Evolutionary conservation across 257 asterid species (phyloP).

Genomic region (Solanum etuberosum): DNA sequence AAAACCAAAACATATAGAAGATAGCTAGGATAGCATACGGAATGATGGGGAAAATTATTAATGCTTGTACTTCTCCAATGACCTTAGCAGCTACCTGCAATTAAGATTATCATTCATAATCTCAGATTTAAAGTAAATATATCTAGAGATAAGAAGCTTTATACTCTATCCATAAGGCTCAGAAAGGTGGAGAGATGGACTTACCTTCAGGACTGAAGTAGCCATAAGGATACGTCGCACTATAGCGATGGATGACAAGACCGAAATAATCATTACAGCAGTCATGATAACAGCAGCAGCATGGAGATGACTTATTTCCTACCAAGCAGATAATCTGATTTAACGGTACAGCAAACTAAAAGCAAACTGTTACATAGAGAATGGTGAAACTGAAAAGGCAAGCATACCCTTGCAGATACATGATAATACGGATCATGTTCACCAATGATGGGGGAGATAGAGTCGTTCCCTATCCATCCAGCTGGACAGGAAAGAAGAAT

Average conservation of each 20-base stretch:
- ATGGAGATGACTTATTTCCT: slow-evolving; percentile 88
- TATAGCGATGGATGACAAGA: slow-evolving; percentile 83
- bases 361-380: background rate
- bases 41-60: slow-evolving; percentile 73
- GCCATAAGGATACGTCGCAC: slow-evolving; percentile 97
- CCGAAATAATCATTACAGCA: slow-evolving; percentile 58
- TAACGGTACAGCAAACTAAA: background rate
- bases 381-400: background rate
- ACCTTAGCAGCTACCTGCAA: slow-evolving; percentile 97
- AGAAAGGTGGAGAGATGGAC: slow-evolving; percentile 7
- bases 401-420: slow-evolving; percentile 76
- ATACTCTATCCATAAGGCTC: background rate
- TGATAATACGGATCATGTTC: slow-evolving; percentile 84
- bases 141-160: background rate
- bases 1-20: slow-evolving; percentile 90
- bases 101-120: slow-evolving; percentile 1
- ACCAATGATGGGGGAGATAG: slow-evolving; percentile 94
- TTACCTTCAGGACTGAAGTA: slow-evolving; percentile 93
- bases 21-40: slow-evolving; percentile 71
- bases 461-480: slow-evolving; percentile 96
- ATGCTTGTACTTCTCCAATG: slow-evolving; percentile 92
- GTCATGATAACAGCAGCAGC: slow-evolving; percentile 88
- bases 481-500: slow-evolving; percentile 35
- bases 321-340: slow-evolving; percentile 17
- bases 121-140: background rate